Percentiles rank a stretch among this genome's conserved stretches.
Evolutionary conservation across 1,284 basidiomycete species (phyloP).

Genomic region (Veloboletus limbatus): DNA sequence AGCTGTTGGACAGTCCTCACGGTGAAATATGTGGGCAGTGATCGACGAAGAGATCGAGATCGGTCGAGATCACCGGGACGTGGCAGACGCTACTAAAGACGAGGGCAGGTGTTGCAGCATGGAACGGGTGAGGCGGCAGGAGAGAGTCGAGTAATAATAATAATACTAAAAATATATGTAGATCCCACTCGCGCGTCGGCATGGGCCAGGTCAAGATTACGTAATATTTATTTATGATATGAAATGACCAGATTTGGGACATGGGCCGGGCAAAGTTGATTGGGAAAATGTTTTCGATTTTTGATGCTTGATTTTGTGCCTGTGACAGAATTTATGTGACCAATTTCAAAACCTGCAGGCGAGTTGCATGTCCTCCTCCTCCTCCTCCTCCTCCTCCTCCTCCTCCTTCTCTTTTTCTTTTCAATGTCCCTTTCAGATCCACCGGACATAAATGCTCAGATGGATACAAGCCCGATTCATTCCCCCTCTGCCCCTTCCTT

Average conservation of each 20-base stretch:
- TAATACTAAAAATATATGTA: constrained; percentile 4
- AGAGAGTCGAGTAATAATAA: neutral
- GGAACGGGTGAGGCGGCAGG: constrained; percentile 24
- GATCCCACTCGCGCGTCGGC: neutral
- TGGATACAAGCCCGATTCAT: constrained; percentile 16
- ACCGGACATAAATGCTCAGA: constrained; percentile 10
- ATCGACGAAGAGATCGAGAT: constrained; percentile 68
- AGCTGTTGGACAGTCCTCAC: constrained; percentile 12
- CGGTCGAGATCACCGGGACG: constrained; percentile 77
- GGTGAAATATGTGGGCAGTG: constrained; percentile 33
- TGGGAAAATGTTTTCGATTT: constrained; percentile 31
- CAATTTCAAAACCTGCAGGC: constrained; percentile 17
- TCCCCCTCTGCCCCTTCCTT: constrained; percentile 2
- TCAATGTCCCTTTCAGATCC: constrained; percentile 20
- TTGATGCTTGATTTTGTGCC: constrained; percentile 29
- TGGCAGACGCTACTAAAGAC: constrained; percentile 55
- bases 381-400: constrained; percentile 1
- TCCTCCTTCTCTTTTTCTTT: neutral
- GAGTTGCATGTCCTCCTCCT: constrained; percentile 24
- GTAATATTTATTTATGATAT: constrained; percentile 25
- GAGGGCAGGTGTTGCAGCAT: constrained; percentile 25
- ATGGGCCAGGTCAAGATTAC: constrained; percentile 15
- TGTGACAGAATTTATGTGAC: constrained; percentile 38
- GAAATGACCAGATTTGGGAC: constrained; percentile 13
- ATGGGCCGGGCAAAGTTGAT: constrained; percentile 26